These are phyloP conservation scores for Fusarium euwallaceae DNA, from an alignment of 2,329 filamentous ascomycete species.

Conservation along the genomic window DNA sequence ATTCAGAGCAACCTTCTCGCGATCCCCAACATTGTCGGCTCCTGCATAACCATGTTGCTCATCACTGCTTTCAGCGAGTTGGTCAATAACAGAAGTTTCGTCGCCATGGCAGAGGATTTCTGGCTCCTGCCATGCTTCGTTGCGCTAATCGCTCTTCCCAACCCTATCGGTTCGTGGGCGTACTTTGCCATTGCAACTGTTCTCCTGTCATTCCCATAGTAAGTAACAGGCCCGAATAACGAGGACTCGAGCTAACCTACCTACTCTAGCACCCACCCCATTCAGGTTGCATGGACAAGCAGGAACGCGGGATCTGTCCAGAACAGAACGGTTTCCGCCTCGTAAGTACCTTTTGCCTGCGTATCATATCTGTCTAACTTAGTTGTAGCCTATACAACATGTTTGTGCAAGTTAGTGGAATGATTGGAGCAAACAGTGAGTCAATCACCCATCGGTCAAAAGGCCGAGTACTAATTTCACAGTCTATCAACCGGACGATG, in stretches of 20 bases:
- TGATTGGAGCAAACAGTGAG: constrained; percentile 55
- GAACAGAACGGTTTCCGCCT: constrained; percentile 65
- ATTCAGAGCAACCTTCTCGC: constrained; percentile 68
- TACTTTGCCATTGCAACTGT: constrained; percentile 64
- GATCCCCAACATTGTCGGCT: constrained; percentile 62
- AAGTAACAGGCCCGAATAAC: constrained; percentile 47
- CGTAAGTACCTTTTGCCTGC: constrained; percentile 39
- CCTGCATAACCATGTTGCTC: constrained; percentile 59
- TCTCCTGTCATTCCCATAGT: constrained; percentile 66
- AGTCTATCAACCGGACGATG: constrained; percentile 54
- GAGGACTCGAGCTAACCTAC: background rate
- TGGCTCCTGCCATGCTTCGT: constrained; percentile 69
- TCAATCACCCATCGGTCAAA: background rate
- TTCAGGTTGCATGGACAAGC: constrained; percentile 70
- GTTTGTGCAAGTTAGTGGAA: constrained; percentile 55
- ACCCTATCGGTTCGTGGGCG: constrained; percentile 57
- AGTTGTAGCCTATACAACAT: constrained; percentile 66
- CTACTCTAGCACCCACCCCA: constrained; percentile 59
- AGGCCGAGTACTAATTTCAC: background rate
- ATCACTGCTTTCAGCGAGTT: constrained; percentile 61
- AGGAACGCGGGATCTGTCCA: constrained; percentile 70
- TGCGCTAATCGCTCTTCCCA: constrained; percentile 58
- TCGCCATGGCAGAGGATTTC: constrained; percentile 62
- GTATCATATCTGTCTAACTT: constrained; percentile 15
- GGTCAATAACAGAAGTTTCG: constrained; percentile 62